Percentiles rank a stretch among this genome's conserved stretches.
Conservation (phyloP, 2,329 filamentous ascomycete species). For the Colletotrichum gigasporum region DNA sequence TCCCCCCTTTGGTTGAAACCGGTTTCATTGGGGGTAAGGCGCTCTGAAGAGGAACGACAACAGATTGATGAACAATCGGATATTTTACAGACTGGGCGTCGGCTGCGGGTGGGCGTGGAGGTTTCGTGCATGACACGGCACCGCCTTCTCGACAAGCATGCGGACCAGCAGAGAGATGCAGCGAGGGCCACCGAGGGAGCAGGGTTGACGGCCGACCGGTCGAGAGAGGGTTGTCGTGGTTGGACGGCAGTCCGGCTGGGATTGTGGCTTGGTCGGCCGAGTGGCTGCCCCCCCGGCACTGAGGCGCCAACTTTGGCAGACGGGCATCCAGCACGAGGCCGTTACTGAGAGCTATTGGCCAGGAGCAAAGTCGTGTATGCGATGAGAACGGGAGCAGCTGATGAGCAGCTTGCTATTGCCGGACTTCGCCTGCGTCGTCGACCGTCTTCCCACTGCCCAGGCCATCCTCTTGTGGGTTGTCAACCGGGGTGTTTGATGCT, state of each 20-base stretch:
- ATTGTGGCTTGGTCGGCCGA: constrained; percentile 26
- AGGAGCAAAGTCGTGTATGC: background rate
- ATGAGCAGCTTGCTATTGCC: background rate
- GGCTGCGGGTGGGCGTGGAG: constrained; percentile 8
- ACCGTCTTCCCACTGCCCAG: background rate
- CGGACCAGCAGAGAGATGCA: constrained; percentile 6
- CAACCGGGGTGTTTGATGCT: constrained; percentile 11
- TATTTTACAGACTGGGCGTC: constrained; percentile 10
- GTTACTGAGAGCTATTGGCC: background rate
- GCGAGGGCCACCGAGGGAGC: background rate
- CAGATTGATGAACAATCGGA: constrained; percentile 22
- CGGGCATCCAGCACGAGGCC: background rate
- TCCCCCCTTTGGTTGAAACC: constrained; percentile 16
- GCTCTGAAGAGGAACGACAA: constrained; percentile 12
- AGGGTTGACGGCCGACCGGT: background rate
- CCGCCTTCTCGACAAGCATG: constrained; percentile 20
- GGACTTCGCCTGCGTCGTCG: background rate
- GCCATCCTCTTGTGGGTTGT: constrained; percentile 4
- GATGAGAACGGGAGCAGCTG: background rate
- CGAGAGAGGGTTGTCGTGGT: constrained; percentile 3
- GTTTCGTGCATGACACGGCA: constrained; percentile 30
- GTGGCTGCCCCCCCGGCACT: constrained; percentile 23
- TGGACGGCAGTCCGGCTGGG: constrained; percentile 15
- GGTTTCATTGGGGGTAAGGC: constrained; percentile 12
- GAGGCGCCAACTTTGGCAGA: background rate